Evolutionary conservation across 495 filamentous ascomycete genomes (phyloP).

Genomic region (Xylaria castorea): DNA sequence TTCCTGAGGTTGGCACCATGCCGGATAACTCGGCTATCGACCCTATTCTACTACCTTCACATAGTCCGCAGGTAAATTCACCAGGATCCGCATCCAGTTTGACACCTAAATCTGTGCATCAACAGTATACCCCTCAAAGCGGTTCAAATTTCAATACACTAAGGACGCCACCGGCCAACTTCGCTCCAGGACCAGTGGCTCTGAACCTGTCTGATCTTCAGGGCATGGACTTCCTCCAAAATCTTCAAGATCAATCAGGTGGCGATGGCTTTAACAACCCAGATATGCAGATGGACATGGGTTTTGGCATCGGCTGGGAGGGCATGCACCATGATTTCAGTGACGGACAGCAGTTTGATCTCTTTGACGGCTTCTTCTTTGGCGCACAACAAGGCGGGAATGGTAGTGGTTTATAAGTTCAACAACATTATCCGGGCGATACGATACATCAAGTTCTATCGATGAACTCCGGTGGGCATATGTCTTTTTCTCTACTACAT

Average conservation of each 20-base stretch:
- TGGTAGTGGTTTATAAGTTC: constrained; percentile 21
- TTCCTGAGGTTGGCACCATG: constrained; percentile 36
- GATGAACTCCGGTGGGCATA: not conserved
- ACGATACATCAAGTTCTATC: not conserved
- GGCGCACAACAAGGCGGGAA: constrained; percentile 59
- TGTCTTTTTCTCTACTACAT: not conserved
- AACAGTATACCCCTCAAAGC: constrained; percentile 33
- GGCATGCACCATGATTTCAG: constrained; percentile 81
- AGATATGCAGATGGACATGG: constrained; percentile 65
- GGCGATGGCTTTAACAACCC: constrained; percentile 39
- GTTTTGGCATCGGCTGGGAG: constrained; percentile 73
- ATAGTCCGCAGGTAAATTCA: constrained; percentile 41
- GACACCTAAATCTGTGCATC: constrained; percentile 35
- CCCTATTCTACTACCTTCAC: constrained; percentile 53
- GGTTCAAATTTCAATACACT: constrained; percentile 35
- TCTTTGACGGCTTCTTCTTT: constrained; percentile 94
- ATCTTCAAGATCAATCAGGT: constrained; percentile 42
- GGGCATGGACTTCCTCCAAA: constrained; percentile 56
- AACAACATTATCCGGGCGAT: not conserved
- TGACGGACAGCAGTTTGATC: constrained; percentile 78
- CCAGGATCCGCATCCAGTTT: constrained; percentile 37
- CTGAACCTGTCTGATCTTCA: constrained; percentile 50
- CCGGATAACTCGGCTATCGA: constrained; percentile 54
- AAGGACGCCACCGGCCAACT: constrained; percentile 34
- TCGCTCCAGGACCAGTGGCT: constrained; percentile 31